phyloP scores from a whole-genome alignment of 306 rosid species.

The Inga oerstediana region DNA sequence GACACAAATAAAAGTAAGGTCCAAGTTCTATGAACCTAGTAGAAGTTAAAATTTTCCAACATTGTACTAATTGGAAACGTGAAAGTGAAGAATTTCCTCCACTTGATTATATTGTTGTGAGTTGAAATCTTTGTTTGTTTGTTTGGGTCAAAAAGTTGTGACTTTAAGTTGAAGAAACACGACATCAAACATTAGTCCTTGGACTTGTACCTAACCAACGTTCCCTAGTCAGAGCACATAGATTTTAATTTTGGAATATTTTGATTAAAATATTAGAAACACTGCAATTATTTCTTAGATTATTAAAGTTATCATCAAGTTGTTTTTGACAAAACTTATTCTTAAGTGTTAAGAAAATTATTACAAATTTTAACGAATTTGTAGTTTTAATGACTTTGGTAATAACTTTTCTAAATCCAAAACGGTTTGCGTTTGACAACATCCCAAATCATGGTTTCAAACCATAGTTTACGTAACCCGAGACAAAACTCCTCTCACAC shows the following conservation, averaged over 20 bases:
- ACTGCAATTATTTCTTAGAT: background rate
- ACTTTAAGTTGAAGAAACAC: background rate
- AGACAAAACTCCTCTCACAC: too few species aligned
- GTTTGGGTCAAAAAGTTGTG: conserved; percentile 3
- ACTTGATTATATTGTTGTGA: background rate
- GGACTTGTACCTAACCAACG: conserved; percentile 16
- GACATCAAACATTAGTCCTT: background rate
- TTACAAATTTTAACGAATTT: background rate
- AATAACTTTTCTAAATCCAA: background rate
- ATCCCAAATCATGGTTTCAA: too few species aligned
- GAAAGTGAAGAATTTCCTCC: background rate
- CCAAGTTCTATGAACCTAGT: background rate
- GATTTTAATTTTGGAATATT: background rate
- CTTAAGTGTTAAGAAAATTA: background rate
- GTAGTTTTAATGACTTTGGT: background rate
- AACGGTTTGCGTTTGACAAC: too few species aligned
- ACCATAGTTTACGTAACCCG: too few species aligned
- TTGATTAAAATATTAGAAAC: background rate
- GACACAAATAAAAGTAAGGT: background rate
- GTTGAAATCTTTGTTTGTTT: background rate
- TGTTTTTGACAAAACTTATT: background rate
- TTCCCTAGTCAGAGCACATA: background rate
- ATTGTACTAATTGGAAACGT: conserved; percentile 1
- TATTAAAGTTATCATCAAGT: background rate
- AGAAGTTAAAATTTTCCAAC: background rate